Base-by-base conservation (phyloP, 2,329 filamentous ascomycete genomes). In the Penicillium decumbens region DNA sequence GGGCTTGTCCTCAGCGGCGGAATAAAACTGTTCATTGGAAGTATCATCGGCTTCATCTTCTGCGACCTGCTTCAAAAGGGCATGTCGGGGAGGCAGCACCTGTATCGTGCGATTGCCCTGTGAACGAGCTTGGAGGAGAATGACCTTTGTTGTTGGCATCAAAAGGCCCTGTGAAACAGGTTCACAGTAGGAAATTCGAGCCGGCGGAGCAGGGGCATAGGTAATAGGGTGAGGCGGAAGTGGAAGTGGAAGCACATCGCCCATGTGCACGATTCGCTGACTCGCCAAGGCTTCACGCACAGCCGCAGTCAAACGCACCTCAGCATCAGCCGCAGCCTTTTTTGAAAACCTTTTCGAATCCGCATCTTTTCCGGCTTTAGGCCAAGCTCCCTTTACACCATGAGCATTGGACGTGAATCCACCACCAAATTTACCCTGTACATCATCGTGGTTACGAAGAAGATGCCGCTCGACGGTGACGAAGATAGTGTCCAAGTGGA, bases 151-250 rank as follows among this genome's bases (percentile, higher is more conserved):
- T 10, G 76, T 80, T 0, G 88, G 79, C 7, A 84, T 79, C 41
- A 98, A 68, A 4, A 93, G 70, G 7, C 93, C 93, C 70, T 98
- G 93, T 5, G 88, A 83, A 13, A 97, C 90, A 7, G 93, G 93
- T 67, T 98, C 93, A 66, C 91, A 97, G n/a, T 95, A 82, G 41
- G 88, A 84, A 53, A 97, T 88, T 71, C 87, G 90, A 37, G 89
- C 93, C 0, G 91, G 89, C 37, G 89, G 88, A 12, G 89, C 82
- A 23, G 88, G 83, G 15, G 88, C 82, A 70, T 95, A 89, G 7
- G 90, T 95, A 55, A 95, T 85, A 10, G 90, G 87, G 69, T 96
- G 90, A 2, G 89, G 72, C 5, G 80, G 77, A n/a, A 84, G 82
- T 7, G 87, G 82, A 25, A 97, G 76, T 10, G 89, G 88, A 35